Evolutionary conservation across 371 early-diverging fungal genomes (phyloP).

Genomic region (Apophysomyces elegans): DNA sequence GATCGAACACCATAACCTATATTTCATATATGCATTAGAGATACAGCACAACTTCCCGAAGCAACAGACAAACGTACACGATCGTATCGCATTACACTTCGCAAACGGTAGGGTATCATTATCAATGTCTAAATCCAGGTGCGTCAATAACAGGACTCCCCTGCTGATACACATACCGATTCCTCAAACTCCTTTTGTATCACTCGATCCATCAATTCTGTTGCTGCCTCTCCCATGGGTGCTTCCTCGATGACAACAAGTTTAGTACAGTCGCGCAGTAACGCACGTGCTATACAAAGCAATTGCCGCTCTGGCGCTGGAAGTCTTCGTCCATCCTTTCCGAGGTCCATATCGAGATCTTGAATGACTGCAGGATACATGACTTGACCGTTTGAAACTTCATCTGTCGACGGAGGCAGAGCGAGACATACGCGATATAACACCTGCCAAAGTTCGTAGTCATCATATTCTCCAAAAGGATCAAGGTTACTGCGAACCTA

Average conservation of each 20-base stretch:
- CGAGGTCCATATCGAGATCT: slow-evolving; percentile 63
- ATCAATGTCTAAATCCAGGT: slow-evolving; percentile 67
- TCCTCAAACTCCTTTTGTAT: slow-evolving; percentile 82
- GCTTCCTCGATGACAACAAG: slow-evolving; percentile 87
- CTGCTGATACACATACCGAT: slow-evolving; percentile 34
- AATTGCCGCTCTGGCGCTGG: slow-evolving; percentile 84
- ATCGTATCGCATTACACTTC: slow-evolving; percentile 68
- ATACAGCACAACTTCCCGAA: slow-evolving; percentile 31
- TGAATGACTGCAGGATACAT: slow-evolving; percentile 37
- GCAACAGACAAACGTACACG: slow-evolving; percentile 25
- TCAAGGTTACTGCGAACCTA: slow-evolving; percentile 79
- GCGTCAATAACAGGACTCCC: neutral
- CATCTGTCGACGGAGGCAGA: slow-evolving; percentile 17
- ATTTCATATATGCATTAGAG: neutral
- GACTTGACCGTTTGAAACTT: slow-evolving; percentile 29
- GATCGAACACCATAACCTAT: slow-evolving; percentile 58
- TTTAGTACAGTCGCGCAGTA: slow-evolving; percentile 68
- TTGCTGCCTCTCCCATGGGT: slow-evolving; percentile 67
- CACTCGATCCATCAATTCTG: slow-evolving; percentile 74
- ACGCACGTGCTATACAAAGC: slow-evolving; percentile 79
- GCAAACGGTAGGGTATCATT: slow-evolving; percentile 82
- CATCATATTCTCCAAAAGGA: slow-evolving; percentile 77
- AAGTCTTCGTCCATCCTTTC: slow-evolving; percentile 69
- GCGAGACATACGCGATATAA: slow-evolving; percentile 71
- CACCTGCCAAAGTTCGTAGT: slow-evolving; percentile 83